phyloP scores from a whole-genome alignment of 106 monocot genomes.

The Chionographis japonica region DNA sequence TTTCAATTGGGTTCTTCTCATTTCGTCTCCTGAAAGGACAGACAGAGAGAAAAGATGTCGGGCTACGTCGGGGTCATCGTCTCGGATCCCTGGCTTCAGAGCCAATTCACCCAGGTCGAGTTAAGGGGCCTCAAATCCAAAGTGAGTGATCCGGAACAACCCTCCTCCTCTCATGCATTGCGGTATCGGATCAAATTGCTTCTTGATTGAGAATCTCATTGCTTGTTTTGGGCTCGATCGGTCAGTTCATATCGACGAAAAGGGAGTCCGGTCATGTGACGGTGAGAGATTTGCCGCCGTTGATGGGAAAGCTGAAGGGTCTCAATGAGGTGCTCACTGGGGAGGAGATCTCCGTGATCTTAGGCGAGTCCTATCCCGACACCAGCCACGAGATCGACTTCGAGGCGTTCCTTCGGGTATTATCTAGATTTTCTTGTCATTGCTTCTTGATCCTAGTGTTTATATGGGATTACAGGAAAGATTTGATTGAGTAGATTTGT shows the following conservation, averaged over 20 bases:
- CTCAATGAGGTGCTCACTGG: slow-evolving; percentile 46
- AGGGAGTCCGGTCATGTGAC: slow-evolving; percentile 41
- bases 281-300: slow-evolving; percentile 39
- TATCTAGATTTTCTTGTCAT: not conserved
- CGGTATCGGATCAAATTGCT: not conserved
- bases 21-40: not conserved
- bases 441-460: not conserved
- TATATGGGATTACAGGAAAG: not conserved
- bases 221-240: slow-evolving; percentile 5
- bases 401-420: slow-evolving; percentile 73
- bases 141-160: slow-evolving; percentile 34
- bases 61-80: slow-evolving; percentile 65
- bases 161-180: not conserved
- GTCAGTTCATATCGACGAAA: slow-evolving; percentile 35
- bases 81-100: slow-evolving; percentile 85
- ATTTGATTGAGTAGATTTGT: not conserved
- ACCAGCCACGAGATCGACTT: slow-evolving; percentile 62
- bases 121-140: slow-evolving; percentile 73
- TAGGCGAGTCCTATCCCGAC: slow-evolving; percentile 54
- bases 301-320: slow-evolving; percentile 65
- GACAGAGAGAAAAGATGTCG: slow-evolving; percentile 38
- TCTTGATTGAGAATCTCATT: not conserved
- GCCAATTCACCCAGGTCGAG: slow-evolving; percentile 91
- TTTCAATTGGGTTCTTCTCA: not conserved
- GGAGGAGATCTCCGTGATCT: slow-evolving; percentile 47